Evolutionary conservation across 805 yeast species (phyloP), one percentile per base, ranked within the genome.

Genomic region (Jamesozyma hellenica): DNA sequence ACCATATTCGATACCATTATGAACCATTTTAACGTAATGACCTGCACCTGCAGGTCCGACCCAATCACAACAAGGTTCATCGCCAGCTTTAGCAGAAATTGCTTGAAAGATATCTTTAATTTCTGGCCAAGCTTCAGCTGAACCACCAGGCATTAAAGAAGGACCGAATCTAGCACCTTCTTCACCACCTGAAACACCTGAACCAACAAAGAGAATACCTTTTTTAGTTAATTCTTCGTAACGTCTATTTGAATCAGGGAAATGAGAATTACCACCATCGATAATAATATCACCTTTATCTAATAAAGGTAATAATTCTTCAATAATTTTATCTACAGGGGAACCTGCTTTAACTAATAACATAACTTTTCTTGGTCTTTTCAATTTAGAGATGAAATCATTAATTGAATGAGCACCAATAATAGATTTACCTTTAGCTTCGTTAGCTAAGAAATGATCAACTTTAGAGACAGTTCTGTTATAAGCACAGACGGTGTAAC

Each of bases 41-140:
- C 98, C 98, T 38, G 97, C 79, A 69, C 98, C 98, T 45, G 95
- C 95, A 56, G 90, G 95, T 59, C 98, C 98, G 57, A 90, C 96
- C 98, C 98, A 90, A 78, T 90, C 98, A 72, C 98, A 90, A 72
- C 98, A 90, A 63, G 98, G 95, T 74, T 92, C 97, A 57, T 95
- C 96, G 61, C 90, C 96, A 47, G 94, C 68, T 74, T 90, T 87
- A 64, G 98, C 97, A 42, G 96, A 72, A 58, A 92, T 82, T 41
- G 88, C 77, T 72, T 90, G 98, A 85, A 90, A 88, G 61, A 90
- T 90, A 49, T 78, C 80, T 79, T 90, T 90, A 63, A 90, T 82
- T 70, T 85, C 94, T 53, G 97, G 97, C 98, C 98, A 90, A 50
- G 98, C 98, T 60, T 83, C 95, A 55, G 72, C 75, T 63, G 85